A percentile compares a stretch with the other conserved stretches of the same genome.
Conservation (phyloP, 148 eudicot genomes). For the Gaultheria prostrata region DNA sequence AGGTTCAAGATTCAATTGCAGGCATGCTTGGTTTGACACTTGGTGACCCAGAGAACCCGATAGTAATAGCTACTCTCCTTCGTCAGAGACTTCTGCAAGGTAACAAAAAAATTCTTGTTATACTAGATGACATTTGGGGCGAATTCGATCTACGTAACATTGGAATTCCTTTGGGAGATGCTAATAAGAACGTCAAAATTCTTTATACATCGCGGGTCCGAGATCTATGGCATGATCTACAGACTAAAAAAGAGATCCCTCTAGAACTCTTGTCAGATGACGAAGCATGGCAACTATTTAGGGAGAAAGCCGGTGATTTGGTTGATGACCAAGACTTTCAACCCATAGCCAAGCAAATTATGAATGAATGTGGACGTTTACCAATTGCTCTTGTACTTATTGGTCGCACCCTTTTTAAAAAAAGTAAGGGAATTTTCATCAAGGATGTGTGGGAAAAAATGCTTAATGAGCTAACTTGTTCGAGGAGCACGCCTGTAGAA, state of each 20-base stretch:
- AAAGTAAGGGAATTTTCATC: neutral
- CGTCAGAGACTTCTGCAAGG: neutral
- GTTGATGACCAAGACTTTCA: slow-evolving; percentile 27
- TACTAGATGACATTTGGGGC: neutral
- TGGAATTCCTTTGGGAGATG: slow-evolving; percentile 30
- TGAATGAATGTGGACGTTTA: slow-evolving; percentile 33
- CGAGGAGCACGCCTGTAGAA: slow-evolving; percentile 1
- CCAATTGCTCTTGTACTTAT: slow-evolving; percentile 46
- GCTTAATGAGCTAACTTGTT: slow-evolving; percentile 26
- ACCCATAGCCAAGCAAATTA: slow-evolving; percentile 17
- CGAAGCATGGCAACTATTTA: slow-evolving; percentile 32
- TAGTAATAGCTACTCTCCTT: neutral
- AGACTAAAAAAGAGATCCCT: slow-evolving; percentile 8
- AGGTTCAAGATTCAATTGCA: slow-evolving; percentile 42
- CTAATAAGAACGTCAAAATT: slow-evolving; percentile 27
- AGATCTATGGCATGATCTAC: slow-evolving; percentile 29
- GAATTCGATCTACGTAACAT: neutral
- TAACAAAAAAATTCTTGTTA: neutral
- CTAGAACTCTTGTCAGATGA: slow-evolving; percentile 16
- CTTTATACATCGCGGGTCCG: slow-evolving; percentile 28
- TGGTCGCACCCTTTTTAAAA: slow-evolving; percentile 30
- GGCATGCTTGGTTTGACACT: slow-evolving; percentile 34
- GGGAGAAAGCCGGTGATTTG: slow-evolving; percentile 26
- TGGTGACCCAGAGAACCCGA: neutral
- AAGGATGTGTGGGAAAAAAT: slow-evolving; percentile 32